Conservation (phyloP, 2,329 filamentous ascomycete species). For the Nemania diffusa region DNA sequence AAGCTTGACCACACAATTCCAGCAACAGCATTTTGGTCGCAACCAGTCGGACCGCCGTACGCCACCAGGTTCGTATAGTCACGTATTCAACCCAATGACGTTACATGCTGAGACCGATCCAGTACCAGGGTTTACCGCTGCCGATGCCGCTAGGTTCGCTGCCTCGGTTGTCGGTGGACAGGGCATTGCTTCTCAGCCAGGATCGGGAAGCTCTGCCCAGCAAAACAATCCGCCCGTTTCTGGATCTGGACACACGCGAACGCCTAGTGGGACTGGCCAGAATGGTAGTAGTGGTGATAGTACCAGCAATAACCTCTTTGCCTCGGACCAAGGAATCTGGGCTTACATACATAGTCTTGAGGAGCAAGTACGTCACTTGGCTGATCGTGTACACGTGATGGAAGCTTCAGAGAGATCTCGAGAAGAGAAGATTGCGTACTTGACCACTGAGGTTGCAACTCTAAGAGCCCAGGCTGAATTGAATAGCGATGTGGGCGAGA, state of each 20-base stretch:
- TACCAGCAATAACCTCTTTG: conserved; percentile 73
- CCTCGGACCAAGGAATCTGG: conserved; percentile 73
- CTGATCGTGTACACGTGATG: conserved; percentile 57
- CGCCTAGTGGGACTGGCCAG: conserved; percentile 63
- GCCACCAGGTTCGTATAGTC: conserved; percentile 61
- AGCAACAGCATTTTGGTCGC: conserved; percentile 71
- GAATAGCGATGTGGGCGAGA: conserved; percentile 41
- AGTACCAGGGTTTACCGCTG: conserved; percentile 47
- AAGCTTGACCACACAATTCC: conserved; percentile 72
- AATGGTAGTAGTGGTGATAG: conserved; percentile 67
- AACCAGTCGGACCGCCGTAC: conserved; percentile 66
- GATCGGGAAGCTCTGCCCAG: conserved; percentile 41
- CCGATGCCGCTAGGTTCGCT: conserved; percentile 48
- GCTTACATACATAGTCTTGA: conserved; percentile 78
- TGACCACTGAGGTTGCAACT: conserved; percentile 51
- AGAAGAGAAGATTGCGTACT: conserved; percentile 51
- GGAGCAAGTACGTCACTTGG: conserved; percentile 61
- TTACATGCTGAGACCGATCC: conserved; percentile 44
- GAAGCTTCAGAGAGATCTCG: conserved; percentile 54
- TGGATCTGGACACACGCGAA: conserved; percentile 46
- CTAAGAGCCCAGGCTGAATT: conserved; percentile 49
- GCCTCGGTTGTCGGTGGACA: conserved; percentile 40
- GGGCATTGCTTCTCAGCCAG: conserved; percentile 40
- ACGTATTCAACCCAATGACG: conserved; percentile 33
- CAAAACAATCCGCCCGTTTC: conserved; percentile 35